phyloP scores from a whole-genome alignment of 176 grass and related monocot species.

The Hyparrhenia diplandra region DNA sequence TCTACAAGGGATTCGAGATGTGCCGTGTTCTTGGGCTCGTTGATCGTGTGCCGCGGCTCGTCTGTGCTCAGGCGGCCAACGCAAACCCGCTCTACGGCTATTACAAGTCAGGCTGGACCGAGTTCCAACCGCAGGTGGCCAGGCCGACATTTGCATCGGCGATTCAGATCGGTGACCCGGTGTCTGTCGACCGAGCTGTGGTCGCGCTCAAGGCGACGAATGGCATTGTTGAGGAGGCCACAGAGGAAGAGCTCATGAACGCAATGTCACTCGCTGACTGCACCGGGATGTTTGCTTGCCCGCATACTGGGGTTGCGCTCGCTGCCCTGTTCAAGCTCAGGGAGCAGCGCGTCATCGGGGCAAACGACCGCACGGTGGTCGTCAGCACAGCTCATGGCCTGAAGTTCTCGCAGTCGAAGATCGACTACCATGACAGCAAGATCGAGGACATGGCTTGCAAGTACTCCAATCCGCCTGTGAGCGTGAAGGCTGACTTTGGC shows the following conservation, averaged over 20 bases:
- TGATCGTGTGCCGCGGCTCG: constrained; percentile 67
- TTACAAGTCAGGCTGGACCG: constrained; percentile 78
- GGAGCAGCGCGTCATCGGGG: constrained; percentile 58
- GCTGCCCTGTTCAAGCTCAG: constrained; percentile 82
- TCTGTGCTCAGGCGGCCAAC: constrained; percentile 84
- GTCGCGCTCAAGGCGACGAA: constrained; percentile 60
- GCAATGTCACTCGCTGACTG: constrained; percentile 90
- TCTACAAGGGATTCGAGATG: constrained; percentile 99
- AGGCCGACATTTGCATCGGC: constrained; percentile 68
- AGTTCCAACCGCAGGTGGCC: constrained; percentile 67
- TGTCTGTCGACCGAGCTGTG: constrained; percentile 68
- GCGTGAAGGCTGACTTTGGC: constrained; percentile 80
- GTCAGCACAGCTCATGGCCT: constrained; percentile 85
- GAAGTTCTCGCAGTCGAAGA: constrained; percentile 91
- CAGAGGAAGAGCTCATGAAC: constrained; percentile 92
- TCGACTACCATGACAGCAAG: constrained; percentile 77
- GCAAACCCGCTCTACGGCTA: constrained; percentile 76
- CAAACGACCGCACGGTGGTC: constrained; percentile 83
- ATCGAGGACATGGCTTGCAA: constrained; percentile 77
- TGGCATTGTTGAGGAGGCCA: constrained; percentile 88
- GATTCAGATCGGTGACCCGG: constrained; percentile 89
- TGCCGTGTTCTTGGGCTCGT: constrained; percentile 78
- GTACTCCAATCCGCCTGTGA: constrained; percentile 74
- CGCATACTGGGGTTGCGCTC: constrained; percentile 80
- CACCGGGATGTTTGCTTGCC: constrained; percentile 97